Conservation (phyloP, 345 rosid species). For the Mallotus nudiflorus region DNA sequence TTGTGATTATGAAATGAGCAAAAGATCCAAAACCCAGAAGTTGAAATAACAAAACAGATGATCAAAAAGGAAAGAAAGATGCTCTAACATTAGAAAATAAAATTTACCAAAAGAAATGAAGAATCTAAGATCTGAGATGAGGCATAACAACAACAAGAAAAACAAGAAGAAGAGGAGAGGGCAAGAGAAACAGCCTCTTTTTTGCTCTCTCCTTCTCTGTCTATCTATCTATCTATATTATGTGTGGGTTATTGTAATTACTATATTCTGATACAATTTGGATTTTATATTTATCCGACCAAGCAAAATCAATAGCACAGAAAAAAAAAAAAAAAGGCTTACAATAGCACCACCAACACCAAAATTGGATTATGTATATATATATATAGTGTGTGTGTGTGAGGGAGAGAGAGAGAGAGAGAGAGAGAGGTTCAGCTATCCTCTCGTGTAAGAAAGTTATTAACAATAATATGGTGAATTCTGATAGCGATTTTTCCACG, state of each 20-base stretch:
- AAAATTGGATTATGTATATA: too few relatives aligned
- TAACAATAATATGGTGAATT: conserved; percentile 3
- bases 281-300: conserved; percentile 7
- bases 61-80: conserved; percentile 19
- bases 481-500: conserved; percentile 33
- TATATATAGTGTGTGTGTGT: conserved; percentile 13
- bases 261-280: conserved; percentile 10
- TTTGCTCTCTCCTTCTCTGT: conserved; percentile 31
- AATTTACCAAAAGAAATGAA: conserved; percentile 29
- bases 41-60: conserved; percentile 3
- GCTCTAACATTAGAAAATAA: conserved; percentile 33
- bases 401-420: conserved; percentile 9
- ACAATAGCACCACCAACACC: neutral
- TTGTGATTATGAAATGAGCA: conserved; percentile 13
- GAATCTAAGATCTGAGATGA: conserved; percentile 45
- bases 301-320: conserved; percentile 19
- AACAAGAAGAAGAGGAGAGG: conserved; percentile 50
- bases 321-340: conserved; percentile 13
- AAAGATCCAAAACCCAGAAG: conserved; percentile 35
- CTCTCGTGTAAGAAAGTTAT: conserved; percentile 38
- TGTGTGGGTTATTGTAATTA: conserved; percentile 6
- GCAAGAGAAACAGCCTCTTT: conserved; percentile 51
- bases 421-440: conserved; percentile 25
- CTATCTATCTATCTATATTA: conserved; percentile 3
- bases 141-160: conserved; percentile 41